Evolutionary conservation across 1,139 yeast species (phyloP), one percentile per base, ranked within the genome.

Genomic region (Hanseniaspora sp.): DNA sequence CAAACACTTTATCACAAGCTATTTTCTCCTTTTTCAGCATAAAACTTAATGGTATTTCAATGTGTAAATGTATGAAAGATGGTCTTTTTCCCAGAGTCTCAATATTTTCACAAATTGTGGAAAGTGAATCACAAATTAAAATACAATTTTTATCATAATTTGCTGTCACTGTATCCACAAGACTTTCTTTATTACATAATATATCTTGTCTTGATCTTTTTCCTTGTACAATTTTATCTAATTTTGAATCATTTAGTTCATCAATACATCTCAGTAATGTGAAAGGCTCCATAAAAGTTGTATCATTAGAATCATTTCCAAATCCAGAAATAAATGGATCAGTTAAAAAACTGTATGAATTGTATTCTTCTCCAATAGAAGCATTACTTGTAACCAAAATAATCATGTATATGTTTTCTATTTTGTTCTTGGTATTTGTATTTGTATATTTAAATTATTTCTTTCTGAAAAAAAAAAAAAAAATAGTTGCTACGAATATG

Each of bases 11-110:
- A n/a, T 57, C 53, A 7, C 43, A 55, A 48, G 60, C 63, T 5
- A 64, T 30, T 1, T 49, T 40, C 28, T 52, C 44, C 28, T 62
- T 34, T 8, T 60, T 48, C 48, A 37, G 52, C 7, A 35, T 73
- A 30, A 78, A 61, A 23, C 64, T 62, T 13, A 83, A 58, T 0
- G 96, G 86, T 0, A 95, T 88, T 63, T 87, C 95, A 2, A 88
- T 74, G 8, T 87, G 76, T 3, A 92, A 65, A 62, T 88, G 95
- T 34, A 88, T 73, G 63, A 90, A 87, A 65, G 87, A 92, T 0
- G 98, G 97, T 57, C 96, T 71, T 59, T 83, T 82, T 48, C 76
- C 71, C 7, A 88, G 69, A 17, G 69, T 69, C 1, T 75, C 73
- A 38, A 86, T 71, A 55, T 75, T 69, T 0, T 66, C 67, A 5